Percentiles rank a stretch among this genome's conserved stretches.
Evolutionary conservation across 2,329 filamentous ascomycete species (phyloP).

Genomic region (Colletotrichum abscissum): DNA sequence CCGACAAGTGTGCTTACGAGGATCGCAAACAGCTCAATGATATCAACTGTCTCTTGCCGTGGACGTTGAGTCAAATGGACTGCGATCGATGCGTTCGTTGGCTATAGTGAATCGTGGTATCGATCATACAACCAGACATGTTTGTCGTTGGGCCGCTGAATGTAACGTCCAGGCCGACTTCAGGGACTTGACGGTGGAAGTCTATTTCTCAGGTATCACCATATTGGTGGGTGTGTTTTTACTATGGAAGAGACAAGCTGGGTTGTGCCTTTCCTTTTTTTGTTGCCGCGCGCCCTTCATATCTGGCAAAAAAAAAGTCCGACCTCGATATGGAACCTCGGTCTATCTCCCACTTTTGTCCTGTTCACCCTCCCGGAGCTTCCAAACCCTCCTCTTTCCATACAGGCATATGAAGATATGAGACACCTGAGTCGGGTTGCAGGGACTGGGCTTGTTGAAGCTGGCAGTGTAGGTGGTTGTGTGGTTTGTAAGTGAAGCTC

Average conservation of each 20-base stretch:
- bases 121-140: neutral
- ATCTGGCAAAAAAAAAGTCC: neutral
- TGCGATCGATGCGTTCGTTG: neutral
- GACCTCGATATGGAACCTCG: slow-evolving; percentile 2
- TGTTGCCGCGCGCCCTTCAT: neutral
- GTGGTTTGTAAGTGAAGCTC: neutral
- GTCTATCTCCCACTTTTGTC: neutral
- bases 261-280: slow-evolving; percentile 14
- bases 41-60: neutral
- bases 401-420: neutral
- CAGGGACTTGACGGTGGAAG: neutral
- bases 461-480: neutral
- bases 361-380: neutral
- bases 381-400: neutral
- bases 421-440: neutral
- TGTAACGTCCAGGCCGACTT: neutral
- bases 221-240: neutral
- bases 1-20: neutral
- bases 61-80: neutral
- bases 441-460: slow-evolving; percentile 15
- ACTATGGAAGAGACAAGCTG: neutral
- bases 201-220: neutral
- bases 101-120: neutral
- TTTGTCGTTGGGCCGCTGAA: neutral
- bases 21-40: neutral